These are phyloP conservation scores for Puccinia triticina DNA, from an alignment of 1,284 basidiomycete genomes.

Conservation along the genomic window DNA sequence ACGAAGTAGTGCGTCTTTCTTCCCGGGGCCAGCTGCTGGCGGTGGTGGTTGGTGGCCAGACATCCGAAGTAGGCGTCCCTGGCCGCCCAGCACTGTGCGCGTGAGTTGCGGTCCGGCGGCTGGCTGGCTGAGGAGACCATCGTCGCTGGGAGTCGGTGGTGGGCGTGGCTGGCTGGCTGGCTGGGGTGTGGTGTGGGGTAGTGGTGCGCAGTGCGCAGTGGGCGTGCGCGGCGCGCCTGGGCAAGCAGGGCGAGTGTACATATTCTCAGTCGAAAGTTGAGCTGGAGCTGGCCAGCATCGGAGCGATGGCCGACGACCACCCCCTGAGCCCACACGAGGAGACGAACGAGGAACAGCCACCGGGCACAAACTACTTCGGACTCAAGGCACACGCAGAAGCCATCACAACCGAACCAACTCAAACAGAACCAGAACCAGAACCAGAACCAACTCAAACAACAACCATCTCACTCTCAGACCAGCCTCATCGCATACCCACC, in stretches of 20 bases:
- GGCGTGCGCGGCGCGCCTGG: no score
- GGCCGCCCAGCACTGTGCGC: slow-evolving; percentile 35
- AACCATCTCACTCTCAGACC: background rate
- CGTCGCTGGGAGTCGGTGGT: no score
- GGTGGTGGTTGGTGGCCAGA: slow-evolving; percentile 13
- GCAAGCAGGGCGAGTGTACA: no score
- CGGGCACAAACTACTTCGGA: background rate
- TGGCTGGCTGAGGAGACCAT: slow-evolving; percentile 3
- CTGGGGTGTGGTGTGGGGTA: no score
- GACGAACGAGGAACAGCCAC: background rate
- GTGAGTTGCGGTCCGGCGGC: slow-evolving; percentile 30
- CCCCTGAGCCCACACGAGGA: no score
- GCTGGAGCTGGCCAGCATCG: no score
- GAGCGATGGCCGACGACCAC: no score
- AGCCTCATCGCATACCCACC: slow-evolving; percentile 9
- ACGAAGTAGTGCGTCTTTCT: slow-evolving; percentile 32
- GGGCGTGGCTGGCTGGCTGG: no score
- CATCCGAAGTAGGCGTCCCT: slow-evolving; percentile 42
- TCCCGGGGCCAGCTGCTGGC: slow-evolving; percentile 1
- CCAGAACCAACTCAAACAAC: slow-evolving; percentile 12
- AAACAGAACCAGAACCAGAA: slow-evolving; percentile 23
- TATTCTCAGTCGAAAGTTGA: no score
- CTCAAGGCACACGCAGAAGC: background rate
- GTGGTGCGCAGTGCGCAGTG: no score
- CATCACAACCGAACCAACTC: background rate